Conservation (phyloP, 2,329 filamentous ascomycete genomes). For the Beauveria rudraprayagi region DNA sequence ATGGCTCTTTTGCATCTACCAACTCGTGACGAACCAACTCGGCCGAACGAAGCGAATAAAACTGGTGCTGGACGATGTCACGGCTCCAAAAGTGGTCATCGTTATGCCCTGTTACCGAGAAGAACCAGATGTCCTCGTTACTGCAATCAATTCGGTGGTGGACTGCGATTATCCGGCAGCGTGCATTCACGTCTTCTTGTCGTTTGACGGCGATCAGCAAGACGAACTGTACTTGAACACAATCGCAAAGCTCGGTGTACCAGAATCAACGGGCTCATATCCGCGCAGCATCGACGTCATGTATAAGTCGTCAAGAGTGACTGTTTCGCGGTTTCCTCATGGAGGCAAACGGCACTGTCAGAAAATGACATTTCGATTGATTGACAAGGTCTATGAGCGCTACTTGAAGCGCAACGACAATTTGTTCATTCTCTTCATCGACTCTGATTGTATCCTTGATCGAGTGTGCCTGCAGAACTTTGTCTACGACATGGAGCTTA, state of each 20-base stretch:
- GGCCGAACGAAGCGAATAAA: slow-evolving; percentile 77
- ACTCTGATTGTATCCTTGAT: slow-evolving; percentile 93
- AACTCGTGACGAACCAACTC: slow-evolving; percentile 79
- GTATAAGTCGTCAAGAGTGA: slow-evolving; percentile 76
- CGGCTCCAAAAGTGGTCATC: slow-evolving; percentile 87
- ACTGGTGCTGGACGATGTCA: slow-evolving; percentile 71
- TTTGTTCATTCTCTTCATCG: slow-evolving; percentile 91
- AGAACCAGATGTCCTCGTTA: slow-evolving; percentile 72
- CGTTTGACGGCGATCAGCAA: slow-evolving; percentile 84
- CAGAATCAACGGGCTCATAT: slow-evolving; percentile 66
- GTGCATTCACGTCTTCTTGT: slow-evolving; percentile 91
- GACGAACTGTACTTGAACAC: slow-evolving; percentile 85
- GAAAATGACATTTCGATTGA: slow-evolving; percentile 85
- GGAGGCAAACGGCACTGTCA: slow-evolving; percentile 92
- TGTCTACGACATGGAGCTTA: slow-evolving; percentile 97
- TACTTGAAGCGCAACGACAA: slow-evolving; percentile 86
- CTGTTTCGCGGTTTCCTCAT: slow-evolving; percentile 84
- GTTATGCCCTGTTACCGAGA: slow-evolving; percentile 98
- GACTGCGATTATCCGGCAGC: slow-evolving; percentile 88
- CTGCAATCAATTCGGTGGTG: slow-evolving; percentile 83
- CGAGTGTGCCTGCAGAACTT: slow-evolving; percentile 91
- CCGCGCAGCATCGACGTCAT: slow-evolving; percentile 85
- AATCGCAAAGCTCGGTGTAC: slow-evolving; percentile 75
- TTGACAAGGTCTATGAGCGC: slow-evolving; percentile 83
- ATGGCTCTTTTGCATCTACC: slow-evolving; percentile 89